These are phyloP conservation scores for Aspergillus sp. DNA, from an alignment of 2,329 filamentous ascomycete species.

Conservation along the genomic window DNA sequence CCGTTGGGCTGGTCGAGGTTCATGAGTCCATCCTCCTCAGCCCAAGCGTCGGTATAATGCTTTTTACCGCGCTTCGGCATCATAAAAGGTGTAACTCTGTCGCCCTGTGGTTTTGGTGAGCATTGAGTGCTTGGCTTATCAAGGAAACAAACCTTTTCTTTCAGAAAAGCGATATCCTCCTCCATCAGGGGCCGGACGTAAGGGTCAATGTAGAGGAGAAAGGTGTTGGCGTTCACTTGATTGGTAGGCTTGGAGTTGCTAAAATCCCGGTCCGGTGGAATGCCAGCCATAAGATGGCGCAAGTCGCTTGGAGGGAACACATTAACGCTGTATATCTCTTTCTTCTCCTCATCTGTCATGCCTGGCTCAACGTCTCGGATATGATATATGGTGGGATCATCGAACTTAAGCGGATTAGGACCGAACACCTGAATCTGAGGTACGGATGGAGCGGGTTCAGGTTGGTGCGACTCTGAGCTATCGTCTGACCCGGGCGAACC, in stretches of 20 bases:
- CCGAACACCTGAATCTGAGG: constrained; percentile 86
- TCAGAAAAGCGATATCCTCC: constrained; percentile 90
- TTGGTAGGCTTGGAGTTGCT: constrained; percentile 91
- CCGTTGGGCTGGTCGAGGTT: constrained; percentile 69
- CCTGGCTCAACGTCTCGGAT: constrained; percentile 74
- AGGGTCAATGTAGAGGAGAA: constrained; percentile 88
- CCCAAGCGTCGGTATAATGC: constrained; percentile 89
- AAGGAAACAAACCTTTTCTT: constrained; percentile 67
- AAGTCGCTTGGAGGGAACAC: constrained; percentile 81
- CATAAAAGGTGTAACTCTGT: constrained; percentile 80
- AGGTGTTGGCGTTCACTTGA: constrained; percentile 92
- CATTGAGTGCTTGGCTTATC: constrained; percentile 3
- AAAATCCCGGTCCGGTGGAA: constrained; percentile 92
- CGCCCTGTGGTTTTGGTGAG: constrained; percentile 57
- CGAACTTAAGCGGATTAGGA: constrained; percentile 86
- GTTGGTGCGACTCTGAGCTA: constrained; percentile 62
- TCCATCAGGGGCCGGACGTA: constrained; percentile 89
- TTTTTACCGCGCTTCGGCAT: constrained; percentile 84
- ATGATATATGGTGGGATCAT: constrained; percentile 92
- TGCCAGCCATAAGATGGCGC: constrained; percentile 81
- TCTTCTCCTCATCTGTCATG: constrained; percentile 85
- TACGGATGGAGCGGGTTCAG: constrained; percentile 63
- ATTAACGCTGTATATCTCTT: constrained; percentile 84
- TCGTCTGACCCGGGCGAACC: constrained; percentile 66
- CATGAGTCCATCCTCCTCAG: constrained; percentile 86